Evolutionary conservation across 805 yeast species (phyloP).

Genomic region (Lipomyces yamadae): DNA sequence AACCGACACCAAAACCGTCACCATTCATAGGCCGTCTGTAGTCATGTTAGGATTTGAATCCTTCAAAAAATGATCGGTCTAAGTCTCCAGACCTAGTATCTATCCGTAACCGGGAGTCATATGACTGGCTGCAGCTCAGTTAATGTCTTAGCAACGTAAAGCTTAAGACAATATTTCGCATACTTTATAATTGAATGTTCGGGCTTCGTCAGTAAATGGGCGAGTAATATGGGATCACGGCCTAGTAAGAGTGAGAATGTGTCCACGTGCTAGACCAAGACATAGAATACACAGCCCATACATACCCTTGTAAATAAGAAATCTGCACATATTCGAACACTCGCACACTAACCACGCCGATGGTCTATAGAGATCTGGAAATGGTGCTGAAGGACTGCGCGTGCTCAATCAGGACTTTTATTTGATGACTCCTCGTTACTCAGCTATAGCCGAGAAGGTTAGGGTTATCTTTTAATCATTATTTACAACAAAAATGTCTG

Average conservation of each 20-base stretch:
- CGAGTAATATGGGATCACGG: conserved; percentile 81
- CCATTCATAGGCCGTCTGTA: conserved; percentile 89
- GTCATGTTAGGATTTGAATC: neutral
- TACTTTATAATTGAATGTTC: conserved; percentile 93
- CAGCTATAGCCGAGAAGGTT: too few species aligned
- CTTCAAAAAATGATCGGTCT: neutral
- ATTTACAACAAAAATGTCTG: too few species aligned
- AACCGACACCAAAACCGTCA: conserved; percentile 98
- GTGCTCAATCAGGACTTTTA: too few species aligned
- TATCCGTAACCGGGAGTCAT: conserved; percentile 83
- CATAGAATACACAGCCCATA: conserved; percentile 17
- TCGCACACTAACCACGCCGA: neutral
- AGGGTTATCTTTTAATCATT: too few species aligned
- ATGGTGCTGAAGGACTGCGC: too few species aligned
- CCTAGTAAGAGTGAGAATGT: conserved; percentile 50
- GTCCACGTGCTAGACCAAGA: neutral
- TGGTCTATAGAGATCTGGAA: too few species aligned
- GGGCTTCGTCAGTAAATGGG: conserved; percentile 88
- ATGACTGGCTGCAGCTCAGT: conserved; percentile 63
- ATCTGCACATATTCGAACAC: conserved; percentile 75
- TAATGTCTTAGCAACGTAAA: conserved; percentile 5
- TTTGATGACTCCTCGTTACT: too few species aligned
- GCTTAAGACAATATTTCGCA: conserved; percentile 19
- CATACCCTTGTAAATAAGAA: conserved; percentile 76
- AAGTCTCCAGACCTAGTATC: conserved; percentile 56